These are phyloP conservation scores for Ceratobasidium theobromae DNA, from an alignment of 1,284 basidiomycete species.

Conservation along the genomic window DNA sequence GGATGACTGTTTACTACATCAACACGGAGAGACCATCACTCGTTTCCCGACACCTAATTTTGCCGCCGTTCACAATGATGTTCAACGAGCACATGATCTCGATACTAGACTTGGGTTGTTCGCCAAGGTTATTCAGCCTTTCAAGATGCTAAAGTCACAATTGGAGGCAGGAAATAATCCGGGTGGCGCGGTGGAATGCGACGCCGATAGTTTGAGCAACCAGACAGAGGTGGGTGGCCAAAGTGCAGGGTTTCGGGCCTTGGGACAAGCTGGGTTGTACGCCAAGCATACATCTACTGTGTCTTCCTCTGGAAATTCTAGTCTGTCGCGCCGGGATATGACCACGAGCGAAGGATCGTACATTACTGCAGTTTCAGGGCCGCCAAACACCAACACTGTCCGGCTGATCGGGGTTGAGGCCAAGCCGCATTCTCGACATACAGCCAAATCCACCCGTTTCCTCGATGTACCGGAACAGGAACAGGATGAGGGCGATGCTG, in stretches of 20 bases:
- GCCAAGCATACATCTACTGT: no score
- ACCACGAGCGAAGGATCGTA: neutral
- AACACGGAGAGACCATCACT: neutral
- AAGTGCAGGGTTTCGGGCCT: no score
- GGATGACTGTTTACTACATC: neutral
- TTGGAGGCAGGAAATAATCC: neutral
- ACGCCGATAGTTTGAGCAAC: no score
- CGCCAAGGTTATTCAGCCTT: conserved; percentile 9
- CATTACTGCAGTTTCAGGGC: neutral
- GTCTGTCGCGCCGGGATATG: neutral
- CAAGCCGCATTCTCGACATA: neutral
- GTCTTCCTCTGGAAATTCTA: neutral
- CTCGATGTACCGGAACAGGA: neutral
- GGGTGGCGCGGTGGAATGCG: no score
- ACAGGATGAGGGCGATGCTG: neutral
- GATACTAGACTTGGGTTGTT: conserved; percentile 8
- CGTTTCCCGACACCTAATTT: conserved; percentile 16
- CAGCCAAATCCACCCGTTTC: neutral
- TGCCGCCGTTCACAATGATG: neutral
- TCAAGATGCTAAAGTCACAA: conserved; percentile 4
- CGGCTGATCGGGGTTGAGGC: no score
- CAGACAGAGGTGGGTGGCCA: no score
- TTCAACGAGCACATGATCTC: neutral
- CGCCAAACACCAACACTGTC: neutral
- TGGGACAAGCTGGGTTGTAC: no score